A percentile compares a stretch with the other conserved stretches of the same genome.
Evolutionary conservation across 805 yeast species (phyloP).

Genomic region (Nakazawaea ernobii): DNA sequence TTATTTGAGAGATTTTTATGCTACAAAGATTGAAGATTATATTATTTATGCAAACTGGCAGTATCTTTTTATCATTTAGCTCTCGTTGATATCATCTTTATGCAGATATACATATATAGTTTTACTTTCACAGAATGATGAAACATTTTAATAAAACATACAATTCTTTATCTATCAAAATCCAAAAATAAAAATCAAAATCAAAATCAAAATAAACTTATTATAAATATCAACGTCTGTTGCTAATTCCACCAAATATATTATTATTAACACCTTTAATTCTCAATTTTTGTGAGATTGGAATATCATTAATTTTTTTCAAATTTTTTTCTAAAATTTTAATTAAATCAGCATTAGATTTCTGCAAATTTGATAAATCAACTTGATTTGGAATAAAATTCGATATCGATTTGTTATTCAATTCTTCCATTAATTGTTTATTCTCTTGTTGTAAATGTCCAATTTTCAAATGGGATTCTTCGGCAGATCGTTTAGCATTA

Average conservation of each 20-base stretch:
- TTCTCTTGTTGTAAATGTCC: neutral
- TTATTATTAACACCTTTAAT: conserved; percentile 10
- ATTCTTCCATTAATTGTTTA: neutral
- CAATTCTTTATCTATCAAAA: too few species aligned
- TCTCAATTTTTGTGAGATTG: conserved; percentile 10
- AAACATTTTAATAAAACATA: too few species aligned
- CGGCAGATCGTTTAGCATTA: conserved; percentile 44
- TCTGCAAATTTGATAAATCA: neutral
- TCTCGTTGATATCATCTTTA: too few species aligned
- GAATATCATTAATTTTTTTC: conserved; percentile 9
- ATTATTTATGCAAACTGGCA: too few species aligned
- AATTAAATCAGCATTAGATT: conserved; percentile 5
- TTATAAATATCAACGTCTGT: neutral
- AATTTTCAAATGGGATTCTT: conserved; percentile 30
- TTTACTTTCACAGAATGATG: too few species aligned
- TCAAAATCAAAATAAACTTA: neutral
- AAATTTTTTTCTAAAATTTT: conserved; percentile 8
- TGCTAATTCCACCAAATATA: neutral
- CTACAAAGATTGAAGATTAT: too few species aligned
- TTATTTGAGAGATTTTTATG: too few species aligned
- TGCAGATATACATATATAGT: too few species aligned
- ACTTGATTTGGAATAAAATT: neutral
- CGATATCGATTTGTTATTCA: neutral
- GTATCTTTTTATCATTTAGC: too few species aligned
- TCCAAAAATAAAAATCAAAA: too few species aligned